Conservation (phyloP, 1,284 basidiomycete genomes). For the Ceratobasidium papillatum region DNA sequence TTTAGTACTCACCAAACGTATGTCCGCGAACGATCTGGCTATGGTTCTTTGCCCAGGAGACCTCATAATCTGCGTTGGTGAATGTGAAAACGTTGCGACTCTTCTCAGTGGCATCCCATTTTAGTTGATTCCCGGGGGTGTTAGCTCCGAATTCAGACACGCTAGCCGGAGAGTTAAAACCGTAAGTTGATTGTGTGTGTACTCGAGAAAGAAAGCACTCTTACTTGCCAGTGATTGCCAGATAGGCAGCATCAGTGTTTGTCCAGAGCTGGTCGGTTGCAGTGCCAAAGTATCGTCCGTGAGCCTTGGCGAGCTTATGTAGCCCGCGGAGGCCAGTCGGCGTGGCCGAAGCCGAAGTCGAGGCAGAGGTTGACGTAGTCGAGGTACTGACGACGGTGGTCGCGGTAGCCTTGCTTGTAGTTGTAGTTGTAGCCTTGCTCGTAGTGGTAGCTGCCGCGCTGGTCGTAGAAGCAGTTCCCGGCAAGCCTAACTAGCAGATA, state of each 20-base stretch:
- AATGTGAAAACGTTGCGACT: slow-evolving; percentile 56
- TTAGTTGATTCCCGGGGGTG: slow-evolving; percentile 51
- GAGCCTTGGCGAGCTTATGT: slow-evolving; percentile 40
- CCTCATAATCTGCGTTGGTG: slow-evolving; percentile 38
- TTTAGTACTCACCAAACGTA: slow-evolving; percentile 32
- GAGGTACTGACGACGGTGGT: neutral
- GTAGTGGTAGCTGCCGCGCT: slow-evolving; percentile 5
- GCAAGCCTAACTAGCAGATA: neutral
- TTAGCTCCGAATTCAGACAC: slow-evolving; percentile 57
- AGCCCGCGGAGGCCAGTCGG: slow-evolving; percentile 38
- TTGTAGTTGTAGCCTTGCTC: slow-evolving; percentile 8
- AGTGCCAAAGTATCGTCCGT: slow-evolving; percentile 45
- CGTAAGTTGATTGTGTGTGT: slow-evolving; percentile 44
- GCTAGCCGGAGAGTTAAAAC: slow-evolving; percentile 50
- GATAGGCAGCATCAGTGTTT: slow-evolving; percentile 42
- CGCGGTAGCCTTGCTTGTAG: slow-evolving; percentile 5
- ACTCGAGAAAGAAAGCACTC: neutral
- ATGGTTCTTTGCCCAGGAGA: slow-evolving; percentile 39
- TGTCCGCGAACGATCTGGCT: slow-evolving; percentile 40
- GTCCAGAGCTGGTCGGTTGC: slow-evolving; percentile 42
- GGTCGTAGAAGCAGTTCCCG: slow-evolving; percentile 21
- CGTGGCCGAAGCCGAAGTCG: slow-evolving; percentile 31
- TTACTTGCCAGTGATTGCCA: slow-evolving; percentile 41
- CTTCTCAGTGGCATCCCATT: slow-evolving; percentile 43
- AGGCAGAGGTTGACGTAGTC: slow-evolving; percentile 36